These are phyloP conservation scores for Eimeria necatrix DNA, from an alignment of 169 alveolate species.

Conservation along the genomic window DNA sequence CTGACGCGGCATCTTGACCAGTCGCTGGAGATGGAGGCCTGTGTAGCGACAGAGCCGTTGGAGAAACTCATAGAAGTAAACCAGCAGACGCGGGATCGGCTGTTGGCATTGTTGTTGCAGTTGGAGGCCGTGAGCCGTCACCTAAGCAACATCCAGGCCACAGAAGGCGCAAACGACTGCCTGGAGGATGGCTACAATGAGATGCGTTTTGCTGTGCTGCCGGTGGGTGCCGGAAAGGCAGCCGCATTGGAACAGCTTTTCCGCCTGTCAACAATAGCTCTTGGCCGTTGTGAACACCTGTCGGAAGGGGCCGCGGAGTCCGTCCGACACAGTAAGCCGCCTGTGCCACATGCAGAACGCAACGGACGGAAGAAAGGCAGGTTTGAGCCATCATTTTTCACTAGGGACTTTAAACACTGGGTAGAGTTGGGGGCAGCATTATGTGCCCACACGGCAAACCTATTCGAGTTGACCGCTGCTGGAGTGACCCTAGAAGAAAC, in stretches of 20 bases:
- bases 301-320: no score
- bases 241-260: neutral
- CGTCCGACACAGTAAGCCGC: no score
- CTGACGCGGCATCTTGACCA: conserved; percentile 32
- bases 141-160: neutral
- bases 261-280: neutral
- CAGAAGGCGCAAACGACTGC: no score
- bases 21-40: neutral
- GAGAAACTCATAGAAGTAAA: neutral
- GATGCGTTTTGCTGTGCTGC: no score
- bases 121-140: conserved; percentile 61
- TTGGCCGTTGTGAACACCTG: neutral
- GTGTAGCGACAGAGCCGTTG: neutral
- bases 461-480: conserved; percentile 15
- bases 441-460: neutral
- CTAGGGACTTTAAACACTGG: neutral
- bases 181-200: no score
- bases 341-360: no score
- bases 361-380: neutral
- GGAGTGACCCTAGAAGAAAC: neutral
- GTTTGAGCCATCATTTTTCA: neutral
- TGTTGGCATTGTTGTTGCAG: conserved; percentile 20
- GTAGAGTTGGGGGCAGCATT: conserved; percentile 40
- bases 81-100: neutral
- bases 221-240: neutral